Base-by-base conservation (phyloP, 306 rosid genomes). In the Lupinus albus region DNA sequence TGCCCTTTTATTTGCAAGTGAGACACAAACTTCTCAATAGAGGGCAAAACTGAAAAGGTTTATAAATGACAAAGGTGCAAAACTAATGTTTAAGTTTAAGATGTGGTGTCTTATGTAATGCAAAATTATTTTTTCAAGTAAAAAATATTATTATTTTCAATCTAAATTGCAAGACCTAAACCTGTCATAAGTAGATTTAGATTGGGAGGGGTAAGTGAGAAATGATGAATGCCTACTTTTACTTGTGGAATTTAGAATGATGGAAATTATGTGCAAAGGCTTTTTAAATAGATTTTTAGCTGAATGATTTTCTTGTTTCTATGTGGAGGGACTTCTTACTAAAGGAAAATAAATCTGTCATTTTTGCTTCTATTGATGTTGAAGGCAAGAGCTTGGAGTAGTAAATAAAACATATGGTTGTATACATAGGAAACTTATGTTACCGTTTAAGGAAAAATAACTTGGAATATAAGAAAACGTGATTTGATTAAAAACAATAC, bases 371-470 rank as follows among this genome's bases (percentile, higher is more conserved):
- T n/a, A 6, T 41, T 65, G 7, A 50, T 21, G 49, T 18, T 18
- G 5, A 32, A 64, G 62, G 35, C 18, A 41, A 67, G 11, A 3
- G 15, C 36, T 12, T 51, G 15, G 48, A 72, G 65, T 39, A 67
- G 65, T 55, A 41, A 49, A 51, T 42, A 21, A 48, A 42, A 44
- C 35, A 16, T 51, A 51, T 13, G 12, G 7, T 42, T 56, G 50
- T 30, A 11, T 10, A 56, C 11, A 56, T 56, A 57, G 56, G 53
- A 35, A 52, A 73, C 63, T 41, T 62, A 62, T 63, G 41, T 62
- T 64, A 4, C 30, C 45, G 13, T 46, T 58, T 15, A 57, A 75
- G 62, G 56, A 12, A 50, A 75, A 75, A 13, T 2, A 33, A 57
- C 45, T 13, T 57, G 3, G 20, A 5, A 13, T n/a, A 56, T 2